These are phyloP conservation scores for Trametes sp. DNA, from an alignment of 1,284 basidiomycete species.

Conservation along the genomic window DNA sequence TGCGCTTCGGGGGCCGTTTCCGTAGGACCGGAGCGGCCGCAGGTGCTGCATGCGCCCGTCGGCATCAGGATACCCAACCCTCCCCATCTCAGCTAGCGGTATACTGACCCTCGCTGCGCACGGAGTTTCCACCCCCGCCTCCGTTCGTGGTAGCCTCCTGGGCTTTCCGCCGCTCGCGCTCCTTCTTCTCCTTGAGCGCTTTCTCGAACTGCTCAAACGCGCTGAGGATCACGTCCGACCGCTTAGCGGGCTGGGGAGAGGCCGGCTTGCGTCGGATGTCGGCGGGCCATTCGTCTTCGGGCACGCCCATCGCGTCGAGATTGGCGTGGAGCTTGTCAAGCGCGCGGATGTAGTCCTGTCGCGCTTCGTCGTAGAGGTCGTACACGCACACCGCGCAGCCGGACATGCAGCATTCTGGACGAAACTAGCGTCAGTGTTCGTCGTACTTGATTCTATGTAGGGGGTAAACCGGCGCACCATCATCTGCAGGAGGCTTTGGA, in stretches of 20 bases:
- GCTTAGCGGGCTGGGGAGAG: constrained; percentile 31
- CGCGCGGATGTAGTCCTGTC: constrained; percentile 69
- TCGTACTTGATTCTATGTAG: no score
- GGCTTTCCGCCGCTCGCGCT: constrained; percentile 31
- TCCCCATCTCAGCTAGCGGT: constrained; percentile 10
- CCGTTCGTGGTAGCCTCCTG: constrained; percentile 27
- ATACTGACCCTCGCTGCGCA: constrained; percentile 46
- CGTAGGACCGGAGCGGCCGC: constrained; percentile 1
- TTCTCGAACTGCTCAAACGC: constrained; percentile 77
- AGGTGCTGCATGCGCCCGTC: constrained; percentile 12
- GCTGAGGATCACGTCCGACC: constrained; percentile 50
- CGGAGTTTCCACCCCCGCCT: background rate
- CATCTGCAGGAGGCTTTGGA: constrained; percentile 66
- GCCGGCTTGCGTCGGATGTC: constrained; percentile 42
- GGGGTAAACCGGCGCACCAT: constrained; percentile 54
- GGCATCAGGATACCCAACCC: constrained; percentile 14
- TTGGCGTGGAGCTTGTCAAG: constrained; percentile 58
- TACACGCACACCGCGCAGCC: constrained; percentile 91
- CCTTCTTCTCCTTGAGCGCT: constrained; percentile 55
- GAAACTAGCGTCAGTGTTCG: no score
- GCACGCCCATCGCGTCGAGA: constrained; percentile 58
- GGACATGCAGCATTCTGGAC: constrained; percentile 94
- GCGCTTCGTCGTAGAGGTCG: constrained; percentile 83
- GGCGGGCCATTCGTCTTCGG: constrained; percentile 71
- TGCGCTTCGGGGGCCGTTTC: constrained; percentile 24